Base-by-base conservation (phyloP, 2,329 filamentous ascomycete genomes). In the Fusarium sp. region DNA sequence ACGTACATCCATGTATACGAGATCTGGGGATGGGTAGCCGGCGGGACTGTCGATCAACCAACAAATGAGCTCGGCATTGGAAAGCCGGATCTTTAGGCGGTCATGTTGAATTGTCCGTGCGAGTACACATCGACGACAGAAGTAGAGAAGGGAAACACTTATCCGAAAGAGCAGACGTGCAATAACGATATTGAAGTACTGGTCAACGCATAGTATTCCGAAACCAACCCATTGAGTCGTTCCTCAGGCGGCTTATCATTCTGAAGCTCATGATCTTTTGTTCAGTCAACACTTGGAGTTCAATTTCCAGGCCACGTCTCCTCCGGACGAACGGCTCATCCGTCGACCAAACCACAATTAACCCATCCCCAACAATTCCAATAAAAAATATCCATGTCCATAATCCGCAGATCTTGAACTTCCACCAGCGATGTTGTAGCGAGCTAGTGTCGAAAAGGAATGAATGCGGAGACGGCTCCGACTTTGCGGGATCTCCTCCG, bases 401-500 rank as follows among this genome's bases (percentile, higher is more conserved):
- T 18, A 24, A 7, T 6, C 29, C 24, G 32, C 7, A 6, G 22
- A 13, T 12, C 6, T 11, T 16, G 3, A 18, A 10, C 10, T 27
- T 9, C 4, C 24, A 1, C 5, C 11, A 20, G 16, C 22, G 18
- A 18, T 30, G 7, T 7, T 10, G 14, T 16, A 16, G n/a, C 20
- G 25, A 51, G 32, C 48, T 46, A 25, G 34, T 34, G 24, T n/a
- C 24, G 2, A 25, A n/a, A 24, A 40, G 12, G 44, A 22, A 53
- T 51, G 45, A 22, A 58, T 54, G 62, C 63, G 55, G 63, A 61
- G 55, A 34, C 42, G 42, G 61, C 37, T 41, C 62, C 62, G 49
- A 34, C 20, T 40, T 40, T 67, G 57, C 63, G 56, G 62, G 61
- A 55, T 49, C 44, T 22, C 34, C 63, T 54, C 63, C 63, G 62